A percentile compares a stretch with the other conserved stretches of the same genome.
Conservation (phyloP, 2,329 filamentous ascomycete species). For the Fusarium musae region DNA sequence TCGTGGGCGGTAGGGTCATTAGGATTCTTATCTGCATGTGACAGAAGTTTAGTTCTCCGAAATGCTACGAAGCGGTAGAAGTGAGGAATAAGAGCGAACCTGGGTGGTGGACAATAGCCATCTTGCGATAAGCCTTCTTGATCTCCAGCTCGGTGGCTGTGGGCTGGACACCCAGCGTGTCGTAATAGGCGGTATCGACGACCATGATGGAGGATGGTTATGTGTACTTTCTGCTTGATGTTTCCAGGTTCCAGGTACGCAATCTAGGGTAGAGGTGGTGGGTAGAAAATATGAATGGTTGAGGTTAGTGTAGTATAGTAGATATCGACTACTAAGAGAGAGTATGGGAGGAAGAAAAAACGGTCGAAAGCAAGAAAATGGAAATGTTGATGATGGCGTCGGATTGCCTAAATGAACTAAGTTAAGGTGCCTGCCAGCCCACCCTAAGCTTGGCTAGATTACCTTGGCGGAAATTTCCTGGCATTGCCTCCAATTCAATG, state of each 20-base stretch:
- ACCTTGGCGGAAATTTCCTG: conserved; percentile 36
- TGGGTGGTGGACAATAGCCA: conserved; percentile 93
- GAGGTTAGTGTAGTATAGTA: conserved; percentile 1
- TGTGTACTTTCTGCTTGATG: background rate
- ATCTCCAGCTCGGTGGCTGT: conserved; percentile 92
- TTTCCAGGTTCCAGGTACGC: conserved; percentile 18
- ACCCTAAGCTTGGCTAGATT: conserved; percentile 13
- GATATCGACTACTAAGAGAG: conserved; percentile 4
- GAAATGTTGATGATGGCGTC: conserved; percentile 42
- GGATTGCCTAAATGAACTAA: conserved; percentile 38
- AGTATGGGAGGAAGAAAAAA: background rate
- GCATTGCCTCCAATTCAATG: background rate
- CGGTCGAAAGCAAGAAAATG: conserved; percentile 16
- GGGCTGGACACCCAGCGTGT: conserved; percentile 84
- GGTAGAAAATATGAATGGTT: conserved; percentile 1
- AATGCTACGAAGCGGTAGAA: background rate
- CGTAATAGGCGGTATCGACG: conserved; percentile 89
- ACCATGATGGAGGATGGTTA: conserved; percentile 71
- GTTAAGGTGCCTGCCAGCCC: background rate
- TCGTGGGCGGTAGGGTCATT: conserved; percentile 93
- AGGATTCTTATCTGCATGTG: conserved; percentile 87
- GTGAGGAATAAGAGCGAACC: conserved; percentile 59
- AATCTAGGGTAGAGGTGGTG: conserved; percentile 8
- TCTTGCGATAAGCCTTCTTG: conserved; percentile 95
- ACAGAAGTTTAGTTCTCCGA: conserved; percentile 8